phyloP scores from a whole-genome alignment of 2,329 filamentous ascomycete species.

The Chrysoporthe cubensis region DNA sequence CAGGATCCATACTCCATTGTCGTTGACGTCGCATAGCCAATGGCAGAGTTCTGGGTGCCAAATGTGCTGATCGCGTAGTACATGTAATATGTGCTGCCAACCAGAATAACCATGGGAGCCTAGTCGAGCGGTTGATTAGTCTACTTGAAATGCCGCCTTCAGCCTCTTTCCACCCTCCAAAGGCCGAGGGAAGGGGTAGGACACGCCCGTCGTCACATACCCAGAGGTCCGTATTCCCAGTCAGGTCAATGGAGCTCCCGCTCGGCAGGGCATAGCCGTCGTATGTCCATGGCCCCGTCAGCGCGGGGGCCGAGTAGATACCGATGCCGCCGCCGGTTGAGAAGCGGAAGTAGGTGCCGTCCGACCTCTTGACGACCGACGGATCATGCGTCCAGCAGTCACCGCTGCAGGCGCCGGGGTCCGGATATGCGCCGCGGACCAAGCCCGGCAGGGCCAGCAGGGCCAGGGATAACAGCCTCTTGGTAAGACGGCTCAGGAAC shows the following conservation, averaged over 20 bases:
- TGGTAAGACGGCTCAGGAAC: constrained; percentile 15
- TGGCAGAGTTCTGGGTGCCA: constrained; percentile 63
- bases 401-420: constrained; percentile 42
- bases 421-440: constrained; percentile 33
- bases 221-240: constrained; percentile 49
- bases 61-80: constrained; percentile 70
- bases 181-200: not conserved
- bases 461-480: constrained; percentile 10
- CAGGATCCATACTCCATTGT: constrained; percentile 45
- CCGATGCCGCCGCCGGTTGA: constrained; percentile 43
- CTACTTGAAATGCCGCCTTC: too few relatives aligned
- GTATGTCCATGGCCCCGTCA: constrained; percentile 47
- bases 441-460: constrained; percentile 28
- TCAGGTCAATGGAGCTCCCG: constrained; percentile 45
- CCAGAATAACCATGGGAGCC: constrained; percentile 65
- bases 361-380: constrained; percentile 41
- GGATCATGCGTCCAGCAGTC: constrained; percentile 45
- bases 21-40: constrained; percentile 54
- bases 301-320: constrained; percentile 37
- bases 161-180: not conserved
- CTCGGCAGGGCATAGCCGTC: constrained; percentile 44
- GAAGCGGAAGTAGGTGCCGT: constrained; percentile 46
- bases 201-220: constrained; percentile 34
- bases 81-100: constrained; percentile 66
- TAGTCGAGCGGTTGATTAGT: constrained; percentile 34